These are phyloP conservation scores for Omphalotus guepiniiformis DNA, from an alignment of 768 basidiomycete genomes.

Conservation along the genomic window DNA sequence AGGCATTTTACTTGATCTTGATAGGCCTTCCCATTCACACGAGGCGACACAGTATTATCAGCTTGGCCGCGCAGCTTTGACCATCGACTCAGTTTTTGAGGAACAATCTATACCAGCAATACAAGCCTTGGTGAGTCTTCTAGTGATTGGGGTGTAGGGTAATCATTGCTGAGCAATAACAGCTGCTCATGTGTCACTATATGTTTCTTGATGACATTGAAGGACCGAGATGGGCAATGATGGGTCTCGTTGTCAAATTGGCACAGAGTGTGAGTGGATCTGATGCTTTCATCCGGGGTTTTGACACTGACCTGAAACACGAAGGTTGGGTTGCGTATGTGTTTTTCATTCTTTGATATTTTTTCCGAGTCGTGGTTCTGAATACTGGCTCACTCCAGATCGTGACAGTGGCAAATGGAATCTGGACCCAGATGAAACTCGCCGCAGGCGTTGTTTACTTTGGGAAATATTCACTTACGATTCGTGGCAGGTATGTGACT, in stretches of 20 bases:
- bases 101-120: constrained; percentile 60
- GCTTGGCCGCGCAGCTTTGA: constrained; percentile 52
- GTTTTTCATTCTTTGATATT: constrained; percentile 11
- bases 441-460: constrained; percentile 54
- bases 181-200: constrained; percentile 55
- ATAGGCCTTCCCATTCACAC: constrained; percentile 44
- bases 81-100: constrained; percentile 61
- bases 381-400: constrained; percentile 34
- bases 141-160: constrained; percentile 3
- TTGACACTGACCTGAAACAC: constrained; percentile 4
- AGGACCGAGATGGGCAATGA: constrained; percentile 61
- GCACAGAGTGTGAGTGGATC: constrained; percentile 54
- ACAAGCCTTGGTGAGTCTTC: constrained; percentile 51
- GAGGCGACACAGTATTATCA: constrained; percentile 61
- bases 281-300: not conserved
- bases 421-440: constrained; percentile 49
- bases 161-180: too few relatives aligned
- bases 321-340: constrained; percentile 67
- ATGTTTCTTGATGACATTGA: constrained; percentile 46
- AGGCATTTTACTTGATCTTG: constrained; percentile 58
- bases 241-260: constrained; percentile 68
- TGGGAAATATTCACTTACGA: constrained; percentile 68
- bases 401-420: constrained; percentile 68
- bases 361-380: constrained; percentile 11
- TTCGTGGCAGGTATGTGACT: constrained; percentile 58